A percentile compares a stretch with the other conserved stretches of the same genome.
Evolutionary conservation across 2,329 filamentous ascomycete genomes (phyloP).

Genomic region (Fusarium sp.): DNA sequence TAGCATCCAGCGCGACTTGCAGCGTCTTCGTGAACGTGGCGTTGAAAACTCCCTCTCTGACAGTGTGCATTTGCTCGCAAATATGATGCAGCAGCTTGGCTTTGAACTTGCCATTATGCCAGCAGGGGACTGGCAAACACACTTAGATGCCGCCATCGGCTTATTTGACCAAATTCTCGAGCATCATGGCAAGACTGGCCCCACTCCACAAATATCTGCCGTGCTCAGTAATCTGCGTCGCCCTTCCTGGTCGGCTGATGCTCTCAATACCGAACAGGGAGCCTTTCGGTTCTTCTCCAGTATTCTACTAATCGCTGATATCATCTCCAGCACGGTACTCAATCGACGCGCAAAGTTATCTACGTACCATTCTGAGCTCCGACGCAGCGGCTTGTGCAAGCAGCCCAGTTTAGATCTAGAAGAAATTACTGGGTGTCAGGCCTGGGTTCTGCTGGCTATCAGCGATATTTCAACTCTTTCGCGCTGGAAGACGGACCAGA

Average conservation of each 20-base stretch:
- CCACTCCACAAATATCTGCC: neutral
- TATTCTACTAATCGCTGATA: neutral
- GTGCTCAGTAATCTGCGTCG: accelerated
- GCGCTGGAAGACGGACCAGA: neutral
- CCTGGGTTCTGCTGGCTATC: neutral
- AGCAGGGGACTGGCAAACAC: neutral
- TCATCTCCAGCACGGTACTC: neutral
- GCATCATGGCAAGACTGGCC: neutral
- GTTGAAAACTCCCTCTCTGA: neutral
- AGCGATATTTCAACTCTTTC: neutral
- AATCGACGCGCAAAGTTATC: neutral
- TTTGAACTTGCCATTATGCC: neutral
- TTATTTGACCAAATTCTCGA: neutral
- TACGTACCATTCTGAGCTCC: neutral
- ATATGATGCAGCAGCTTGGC: neutral
- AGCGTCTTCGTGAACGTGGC: neutral
- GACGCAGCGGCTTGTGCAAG: accelerated
- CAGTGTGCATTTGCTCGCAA: neutral
- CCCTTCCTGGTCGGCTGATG: neutral
- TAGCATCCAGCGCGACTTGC: neutral
- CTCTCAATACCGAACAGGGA: neutral
- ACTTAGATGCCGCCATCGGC: neutral
- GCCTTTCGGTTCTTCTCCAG: neutral
- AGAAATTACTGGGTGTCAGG: neutral
- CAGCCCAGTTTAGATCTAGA: neutral